Evolutionary conservation across 2,329 filamentous ascomycete species (phyloP), one percentile per base, ranked within the genome.

Genomic region (Venturiaceae sp.): DNA sequence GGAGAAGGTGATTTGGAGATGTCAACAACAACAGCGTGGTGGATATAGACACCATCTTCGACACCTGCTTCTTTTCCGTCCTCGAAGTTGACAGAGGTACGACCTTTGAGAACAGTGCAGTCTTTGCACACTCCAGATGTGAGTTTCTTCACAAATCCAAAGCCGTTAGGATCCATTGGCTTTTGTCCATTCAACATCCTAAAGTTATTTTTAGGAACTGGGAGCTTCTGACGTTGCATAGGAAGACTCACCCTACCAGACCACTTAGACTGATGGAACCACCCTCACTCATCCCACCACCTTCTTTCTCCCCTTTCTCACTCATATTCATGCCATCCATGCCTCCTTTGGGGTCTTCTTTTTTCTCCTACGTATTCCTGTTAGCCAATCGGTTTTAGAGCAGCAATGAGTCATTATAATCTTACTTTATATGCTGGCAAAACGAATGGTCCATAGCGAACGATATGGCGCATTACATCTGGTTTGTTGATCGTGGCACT

Each of bases 141-240:
- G 9, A 56, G 32, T 8, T 14, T 9, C 14, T 52, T 52, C 32
- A 50, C 52, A 9, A 21, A 11, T 14, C 9, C 8, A 9, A 46
- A 52, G 32, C 53, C 53, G n/a, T 56, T 52, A 8, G 53, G 53
- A 30, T 56, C 53, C 32, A 56, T 52, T 8, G 53, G 53, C n/a
- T 56, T 56, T 9, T 54, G 36, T 11, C 36, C 36, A 39, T 11
- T 39, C 11, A 39, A n/a, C 11, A 39, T 28, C 11, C 28, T 26
- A 16, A 26, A 9, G 21, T 11, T 9, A 16, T 16, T 50, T 26
- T 13, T 16, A 11, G 21, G 11, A 9, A 37, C 9, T 13, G 13
- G 11, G 16, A 33, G 11, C 52, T n/a, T n/a, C n/a, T n/a, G n/a
- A n/a, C n/a, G n/a, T n/a, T n/a, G n/a, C n/a, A n/a, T n/a, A n/a